Conservation (phyloP, 2,329 filamentous ascomycete species). For the Neospermospora avenae region DNA sequence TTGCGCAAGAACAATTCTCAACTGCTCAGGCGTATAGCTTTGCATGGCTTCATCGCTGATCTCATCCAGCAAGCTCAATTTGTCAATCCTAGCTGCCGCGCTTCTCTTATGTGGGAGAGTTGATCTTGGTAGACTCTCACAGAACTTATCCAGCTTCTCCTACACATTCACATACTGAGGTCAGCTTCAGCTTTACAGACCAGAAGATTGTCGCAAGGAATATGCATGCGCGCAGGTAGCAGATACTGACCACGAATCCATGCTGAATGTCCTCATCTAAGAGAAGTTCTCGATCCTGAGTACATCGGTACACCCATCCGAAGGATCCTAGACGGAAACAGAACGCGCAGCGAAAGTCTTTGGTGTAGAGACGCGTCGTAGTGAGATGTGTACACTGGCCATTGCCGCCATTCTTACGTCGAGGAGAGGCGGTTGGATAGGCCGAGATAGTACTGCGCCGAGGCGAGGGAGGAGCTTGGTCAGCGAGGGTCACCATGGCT, state of each 20-base stretch:
- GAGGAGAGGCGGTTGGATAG: background rate
- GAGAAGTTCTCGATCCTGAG: slow-evolving; percentile 54
- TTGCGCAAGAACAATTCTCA: slow-evolving; percentile 48
- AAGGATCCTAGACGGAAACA: slow-evolving; percentile 55
- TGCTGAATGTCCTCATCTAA: slow-evolving; percentile 39
- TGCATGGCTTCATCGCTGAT: slow-evolving; percentile 42
- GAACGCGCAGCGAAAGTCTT: slow-evolving; percentile 49
- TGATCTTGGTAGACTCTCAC: slow-evolving; percentile 24
- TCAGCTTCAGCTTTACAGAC: background rate
- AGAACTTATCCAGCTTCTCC: slow-evolving; percentile 28
- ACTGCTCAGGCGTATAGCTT: slow-evolving; percentile 46
- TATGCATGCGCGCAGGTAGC: background rate
- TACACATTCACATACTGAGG: background rate
- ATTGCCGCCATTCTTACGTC: slow-evolving; percentile 7
- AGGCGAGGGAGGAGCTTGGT: background rate
- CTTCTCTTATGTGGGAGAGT: slow-evolving; percentile 22
- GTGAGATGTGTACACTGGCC: slow-evolving; percentile 61
- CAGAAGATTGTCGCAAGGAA: background rate
- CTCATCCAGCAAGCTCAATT: slow-evolving; percentile 36
- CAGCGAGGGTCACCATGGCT: background rate
- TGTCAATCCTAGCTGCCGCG: slow-evolving; percentile 24
- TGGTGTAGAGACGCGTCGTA: slow-evolving; percentile 62
- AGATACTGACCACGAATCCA: slow-evolving; percentile 30
- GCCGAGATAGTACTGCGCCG: background rate
- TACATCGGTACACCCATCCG: slow-evolving; percentile 74